phyloP scores from a whole-genome alignment of 495 filamentous ascomycete species.

The Neurospora africana region DNA sequence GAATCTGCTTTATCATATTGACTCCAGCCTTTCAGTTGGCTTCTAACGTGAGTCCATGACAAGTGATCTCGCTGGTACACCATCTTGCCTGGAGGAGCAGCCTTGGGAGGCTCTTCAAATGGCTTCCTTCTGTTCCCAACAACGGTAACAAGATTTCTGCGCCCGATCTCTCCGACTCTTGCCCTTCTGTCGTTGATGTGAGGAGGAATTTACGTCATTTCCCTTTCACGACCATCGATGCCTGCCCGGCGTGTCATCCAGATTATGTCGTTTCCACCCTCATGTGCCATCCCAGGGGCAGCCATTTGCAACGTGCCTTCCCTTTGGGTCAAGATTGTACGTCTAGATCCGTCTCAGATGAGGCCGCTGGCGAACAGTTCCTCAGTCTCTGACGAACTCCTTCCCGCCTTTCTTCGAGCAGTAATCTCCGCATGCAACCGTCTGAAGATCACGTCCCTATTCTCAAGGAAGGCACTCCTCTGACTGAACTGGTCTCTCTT shows the following conservation, averaged over 20 bases:
- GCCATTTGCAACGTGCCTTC: neutral
- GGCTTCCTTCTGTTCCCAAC: neutral
- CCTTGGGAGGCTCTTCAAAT: too few species aligned
- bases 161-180: neutral
- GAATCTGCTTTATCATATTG: neutral
- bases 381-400: neutral
- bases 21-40: neutral
- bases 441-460: neutral
- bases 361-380: neutral
- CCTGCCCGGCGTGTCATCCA: neutral
- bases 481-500: neutral
- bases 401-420: neutral
- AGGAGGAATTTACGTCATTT: neutral
- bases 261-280: neutral
- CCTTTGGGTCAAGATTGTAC: neutral
- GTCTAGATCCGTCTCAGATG: neutral
- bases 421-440: neutral
- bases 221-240: neutral
- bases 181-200: neutral
- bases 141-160: neutral
- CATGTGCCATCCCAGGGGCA: neutral
- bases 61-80: neutral
- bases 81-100: neutral
- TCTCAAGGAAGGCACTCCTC: neutral
- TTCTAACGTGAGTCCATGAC: neutral